Conservation (phyloP, 2,329 filamentous ascomycete species). For the Meredithiella fracta region DNA sequence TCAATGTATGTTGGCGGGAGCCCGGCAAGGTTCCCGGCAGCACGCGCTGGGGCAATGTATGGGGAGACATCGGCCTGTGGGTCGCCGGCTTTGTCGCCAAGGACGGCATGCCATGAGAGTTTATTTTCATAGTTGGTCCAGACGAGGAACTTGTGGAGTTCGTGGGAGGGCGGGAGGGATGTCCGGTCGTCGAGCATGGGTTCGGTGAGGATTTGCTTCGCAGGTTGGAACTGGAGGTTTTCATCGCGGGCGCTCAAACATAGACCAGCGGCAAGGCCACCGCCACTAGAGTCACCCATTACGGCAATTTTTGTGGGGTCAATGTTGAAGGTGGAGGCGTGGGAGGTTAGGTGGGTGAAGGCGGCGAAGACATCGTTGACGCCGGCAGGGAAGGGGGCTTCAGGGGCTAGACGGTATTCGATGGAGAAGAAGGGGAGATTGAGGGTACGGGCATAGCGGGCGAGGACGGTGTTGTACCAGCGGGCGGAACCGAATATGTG, state of each 20-base stretch:
- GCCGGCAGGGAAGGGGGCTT: slow-evolving; percentile 23
- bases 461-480: slow-evolving; percentile 18
- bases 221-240: slow-evolving; percentile 17
- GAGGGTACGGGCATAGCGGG: slow-evolving; percentile 18
- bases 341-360: slow-evolving; percentile 17
- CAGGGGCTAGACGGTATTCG: slow-evolving; percentile 29
- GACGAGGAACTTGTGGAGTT: slow-evolving; percentile 1
- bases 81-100: slow-evolving; percentile 15
- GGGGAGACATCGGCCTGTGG: slow-evolving; percentile 14
- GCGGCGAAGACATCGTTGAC: slow-evolving; percentile 24
- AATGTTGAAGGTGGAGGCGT: slow-evolving; percentile 17
- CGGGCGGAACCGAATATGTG: slow-evolving; percentile 22
- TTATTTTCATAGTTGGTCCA: slow-evolving; percentile 16
- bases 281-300: slow-evolving; percentile 18
- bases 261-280: slow-evolving; percentile 16
- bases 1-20: slow-evolving; percentile 26
- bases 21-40: slow-evolving; percentile 17
- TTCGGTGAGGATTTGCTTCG: slow-evolving; percentile 21
- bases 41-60: slow-evolving; percentile 18
- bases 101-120: slow-evolving; percentile 17
- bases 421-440: slow-evolving; percentile 23
- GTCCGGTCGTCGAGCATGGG: slow-evolving; percentile 23
- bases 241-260: slow-evolving; percentile 26
- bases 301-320: slow-evolving; percentile 16
- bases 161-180: slow-evolving; percentile 6